Base-by-base conservation (phyloP, 306 rosid species). In the Sicyos edulis region DNA sequence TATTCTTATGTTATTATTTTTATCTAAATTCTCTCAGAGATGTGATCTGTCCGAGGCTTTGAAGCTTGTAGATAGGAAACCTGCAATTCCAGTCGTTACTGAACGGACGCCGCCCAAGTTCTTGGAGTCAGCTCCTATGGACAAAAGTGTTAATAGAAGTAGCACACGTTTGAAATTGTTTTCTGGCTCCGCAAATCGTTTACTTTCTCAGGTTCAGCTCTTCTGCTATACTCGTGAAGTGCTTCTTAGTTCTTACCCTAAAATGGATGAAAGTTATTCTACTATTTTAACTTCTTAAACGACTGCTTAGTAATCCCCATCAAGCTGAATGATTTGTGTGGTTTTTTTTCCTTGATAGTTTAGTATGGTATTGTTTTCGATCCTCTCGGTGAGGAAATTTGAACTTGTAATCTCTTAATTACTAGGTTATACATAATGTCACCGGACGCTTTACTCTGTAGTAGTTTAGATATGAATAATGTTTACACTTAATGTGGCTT, bases 111-210 rank as follows among this genome's bases (percentile, higher is more conserved):
- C 91, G 22, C 99, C 99, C 42, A 93, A 86, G 85, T 87, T 90
- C 83, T 81, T 90, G 84, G 97, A 93, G 71, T 78, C 95, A 5
- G 86, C 91, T 19, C 86, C 80, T 20, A 70, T 70, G 83, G 91
- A 78, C 75, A 85, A 78, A 58, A 21, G 70, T 4, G 83, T 74
- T 49, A 77, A 64, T 78, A 79, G 86, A 66, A 83, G 71, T 60
- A 74, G 82, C 70, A 69, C 76, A 74, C 81, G 82, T 82, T 81
- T 91, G 78, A 93, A 88, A 45, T 71, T 93, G 66, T 93, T 93
- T 75, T 93, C 99, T 54, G 99, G 99, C 64, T 76, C 96, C 7
- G 96, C 96, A 52, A 90, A 92, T 75, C 88, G 96, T 80, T 78
- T 84, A 54, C 98, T 92, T 50, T 85, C 96, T 2, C 89, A 91